These are phyloP conservation scores for Fagopyrum esculentum DNA, from an alignment of 148 eudicot genomes.

Conservation along the genomic window DNA sequence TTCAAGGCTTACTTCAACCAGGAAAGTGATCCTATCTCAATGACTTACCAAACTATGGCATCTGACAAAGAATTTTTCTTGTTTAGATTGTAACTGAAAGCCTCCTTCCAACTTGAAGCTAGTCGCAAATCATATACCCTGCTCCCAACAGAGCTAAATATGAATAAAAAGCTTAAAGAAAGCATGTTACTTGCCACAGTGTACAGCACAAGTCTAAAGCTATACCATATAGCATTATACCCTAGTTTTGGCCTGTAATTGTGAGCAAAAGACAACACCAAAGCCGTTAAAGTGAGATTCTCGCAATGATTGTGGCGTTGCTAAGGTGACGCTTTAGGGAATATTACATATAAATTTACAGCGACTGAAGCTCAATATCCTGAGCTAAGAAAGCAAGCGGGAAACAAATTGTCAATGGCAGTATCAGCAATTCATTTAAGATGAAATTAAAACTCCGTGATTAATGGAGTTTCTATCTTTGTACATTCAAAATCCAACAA, in stretches of 20 bases:
- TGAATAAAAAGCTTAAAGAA: not conserved
- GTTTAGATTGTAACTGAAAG: not conserved
- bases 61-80: not conserved
- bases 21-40: not conserved
- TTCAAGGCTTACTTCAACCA: not conserved
- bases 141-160: not conserved
- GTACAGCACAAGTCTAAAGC: not conserved
- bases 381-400: not conserved
- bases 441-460: not conserved
- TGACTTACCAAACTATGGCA: not conserved
- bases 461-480: not conserved
- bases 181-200: not conserved
- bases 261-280: not conserved
- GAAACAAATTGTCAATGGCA: no score
- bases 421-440: not conserved
- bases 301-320: not conserved
- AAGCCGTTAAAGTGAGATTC: not conserved
- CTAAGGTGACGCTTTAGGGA: not conserved
- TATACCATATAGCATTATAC: not conserved
- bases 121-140: not conserved
- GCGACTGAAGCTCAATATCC: not conserved
- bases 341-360: not conserved
- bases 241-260: not conserved
- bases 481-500: not conserved
- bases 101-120: not conserved